phyloP scores from a whole-genome alignment of 257 asterid genomes.

The Anisodus acutangulus region DNA sequence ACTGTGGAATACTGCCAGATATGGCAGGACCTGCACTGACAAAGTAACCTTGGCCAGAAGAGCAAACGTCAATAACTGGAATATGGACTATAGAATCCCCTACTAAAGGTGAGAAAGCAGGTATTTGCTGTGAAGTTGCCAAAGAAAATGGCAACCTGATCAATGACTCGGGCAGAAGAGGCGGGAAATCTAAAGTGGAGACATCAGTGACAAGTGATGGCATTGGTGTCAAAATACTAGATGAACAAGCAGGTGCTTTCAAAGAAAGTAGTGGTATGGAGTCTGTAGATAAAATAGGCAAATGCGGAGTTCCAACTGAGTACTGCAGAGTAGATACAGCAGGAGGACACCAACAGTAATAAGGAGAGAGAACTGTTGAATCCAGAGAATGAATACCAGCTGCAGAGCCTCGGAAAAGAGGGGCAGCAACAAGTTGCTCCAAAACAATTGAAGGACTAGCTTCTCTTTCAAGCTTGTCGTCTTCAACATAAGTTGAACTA shows the following conservation, averaged over 20 bases:
- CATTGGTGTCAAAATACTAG: slow-evolving; percentile 51
- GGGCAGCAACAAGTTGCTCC: slow-evolving; percentile 42
- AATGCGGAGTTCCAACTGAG: slow-evolving; percentile 43
- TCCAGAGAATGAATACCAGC: slow-evolving; percentile 45
- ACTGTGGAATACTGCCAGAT: slow-evolving; percentile 61
- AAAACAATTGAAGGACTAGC: slow-evolving; percentile 45
- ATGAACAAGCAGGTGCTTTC: slow-evolving; percentile 51
- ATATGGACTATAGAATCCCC: slow-evolving; percentile 91
- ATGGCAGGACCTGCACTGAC: slow-evolving; percentile 81
- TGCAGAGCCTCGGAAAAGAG: slow-evolving; percentile 47
- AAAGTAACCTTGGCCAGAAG: slow-evolving; percentile 89
- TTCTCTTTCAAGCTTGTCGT: slow-evolving; percentile 44
- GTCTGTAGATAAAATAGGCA: slow-evolving; percentile 54
- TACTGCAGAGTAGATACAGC: slow-evolving; percentile 57
- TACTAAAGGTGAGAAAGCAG: slow-evolving; percentile 74
- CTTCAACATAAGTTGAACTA: slow-evolving; percentile 40
- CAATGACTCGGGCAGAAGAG: slow-evolving; percentile 62
- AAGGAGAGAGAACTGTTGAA: slow-evolving; percentile 63
- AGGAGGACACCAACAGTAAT: slow-evolving; percentile 93
- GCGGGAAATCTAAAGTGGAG: slow-evolving; percentile 66
- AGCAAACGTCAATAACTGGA: slow-evolving; percentile 86
- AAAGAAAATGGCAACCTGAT: slow-evolving; percentile 48
- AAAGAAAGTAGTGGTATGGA: slow-evolving; percentile 69
- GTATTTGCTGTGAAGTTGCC: slow-evolving; percentile 74
- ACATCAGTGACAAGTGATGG: slow-evolving; percentile 53